phyloP scores from a whole-genome alignment of 2,329 filamentous ascomycete species.

The Aphanoascus verrucosus region DNA sequence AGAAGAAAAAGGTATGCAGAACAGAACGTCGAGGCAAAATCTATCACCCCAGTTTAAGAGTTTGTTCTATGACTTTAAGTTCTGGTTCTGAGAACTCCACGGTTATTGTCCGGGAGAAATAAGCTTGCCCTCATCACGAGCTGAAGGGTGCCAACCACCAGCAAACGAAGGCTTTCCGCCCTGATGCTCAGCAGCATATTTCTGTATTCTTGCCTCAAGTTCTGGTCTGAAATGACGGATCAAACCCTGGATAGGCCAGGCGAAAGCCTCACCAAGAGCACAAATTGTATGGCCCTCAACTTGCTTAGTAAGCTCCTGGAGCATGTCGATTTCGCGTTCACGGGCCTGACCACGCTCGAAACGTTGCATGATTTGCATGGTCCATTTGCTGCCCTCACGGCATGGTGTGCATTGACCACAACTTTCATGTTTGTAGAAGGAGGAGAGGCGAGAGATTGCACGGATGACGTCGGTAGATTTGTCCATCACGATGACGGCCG shows the following conservation, averaged over 20 bases:
- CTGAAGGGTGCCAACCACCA: slow-evolving; percentile 75
- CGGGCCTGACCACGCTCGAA: slow-evolving; percentile 86
- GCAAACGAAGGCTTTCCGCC: slow-evolving; percentile 62
- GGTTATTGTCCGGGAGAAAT: slow-evolving; percentile 79
- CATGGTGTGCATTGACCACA: slow-evolving; percentile 99
- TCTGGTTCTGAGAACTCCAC: not conserved
- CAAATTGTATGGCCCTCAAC: slow-evolving; percentile 99
- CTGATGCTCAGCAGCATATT: slow-evolving; percentile 59
- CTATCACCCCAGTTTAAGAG: not conserved
- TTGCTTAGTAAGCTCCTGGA: slow-evolving; percentile 98
- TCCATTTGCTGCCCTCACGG: slow-evolving; percentile 98
- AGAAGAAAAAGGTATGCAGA: not conserved
- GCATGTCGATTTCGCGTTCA: slow-evolving; percentile 94
- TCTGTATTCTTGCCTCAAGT: slow-evolving; percentile 79
- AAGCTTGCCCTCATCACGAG: slow-evolving; percentile 66
- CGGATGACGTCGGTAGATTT: slow-evolving; percentile 94
- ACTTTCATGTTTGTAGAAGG: slow-evolving; percentile 97
- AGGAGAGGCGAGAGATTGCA: slow-evolving; percentile 80
- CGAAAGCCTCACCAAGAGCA: slow-evolving; percentile 92
- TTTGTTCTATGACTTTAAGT: slow-evolving; percentile 4
- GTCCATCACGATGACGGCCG: slow-evolving; percentile 98
- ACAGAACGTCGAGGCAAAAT: not conserved
- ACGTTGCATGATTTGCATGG: slow-evolving; percentile 94
- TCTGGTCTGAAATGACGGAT: slow-evolving; percentile 98
- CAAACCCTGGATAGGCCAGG: slow-evolving; percentile 95